Evolutionary conservation across 345 rosid genomes (phyloP), one percentile per base, ranked within the genome.

Genomic region (Melastoma malabathricum): DNA sequence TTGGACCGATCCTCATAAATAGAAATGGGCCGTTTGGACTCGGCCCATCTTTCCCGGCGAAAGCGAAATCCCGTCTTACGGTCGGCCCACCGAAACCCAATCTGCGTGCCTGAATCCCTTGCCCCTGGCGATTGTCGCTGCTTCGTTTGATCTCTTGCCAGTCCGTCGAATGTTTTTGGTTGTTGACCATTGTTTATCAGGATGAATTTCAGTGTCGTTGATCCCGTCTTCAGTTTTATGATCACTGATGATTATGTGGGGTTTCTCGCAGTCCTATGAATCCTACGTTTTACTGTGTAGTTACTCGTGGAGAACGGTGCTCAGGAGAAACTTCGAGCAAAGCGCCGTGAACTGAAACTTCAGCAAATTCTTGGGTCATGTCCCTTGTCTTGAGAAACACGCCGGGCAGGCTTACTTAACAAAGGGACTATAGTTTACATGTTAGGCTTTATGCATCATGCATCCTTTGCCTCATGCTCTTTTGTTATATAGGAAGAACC

Each of bases 371-470:
- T 89, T 92, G 56, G 89, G 90, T 2, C 79, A 81, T 46, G 89
- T 77, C 8, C 93, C 97, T 46, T 77, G 13, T 62, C 93, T 92
- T 48, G 78, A 82, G 76, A 83, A 68, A 69, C 98, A 87, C 10
- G 56, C 75, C 3, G 95, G 95, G 38, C 80, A 71, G 51, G 75
- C 87, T 63, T 82, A 87, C 76, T 92, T 92, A 64, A 83, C 95
- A 13, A 92, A 87, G 95, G 98, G 81, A 76, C 58, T 48, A 41
- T 52, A 29, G 3, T 17, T 49, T 43, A 25, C 14, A 17, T 3
- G 59, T 15, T 31, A 29, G 8, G 4, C 61, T 48, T 7, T 6
- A n/a, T 39, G 6, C 5, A 10, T 0, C 44, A 50, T 45, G 10
- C 18, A 51, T 31, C 44, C 0, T 1, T 51, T 18, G 25, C 8